Conservation (phyloP, 75 land plant genomes). For the Larix kaempferi region DNA sequence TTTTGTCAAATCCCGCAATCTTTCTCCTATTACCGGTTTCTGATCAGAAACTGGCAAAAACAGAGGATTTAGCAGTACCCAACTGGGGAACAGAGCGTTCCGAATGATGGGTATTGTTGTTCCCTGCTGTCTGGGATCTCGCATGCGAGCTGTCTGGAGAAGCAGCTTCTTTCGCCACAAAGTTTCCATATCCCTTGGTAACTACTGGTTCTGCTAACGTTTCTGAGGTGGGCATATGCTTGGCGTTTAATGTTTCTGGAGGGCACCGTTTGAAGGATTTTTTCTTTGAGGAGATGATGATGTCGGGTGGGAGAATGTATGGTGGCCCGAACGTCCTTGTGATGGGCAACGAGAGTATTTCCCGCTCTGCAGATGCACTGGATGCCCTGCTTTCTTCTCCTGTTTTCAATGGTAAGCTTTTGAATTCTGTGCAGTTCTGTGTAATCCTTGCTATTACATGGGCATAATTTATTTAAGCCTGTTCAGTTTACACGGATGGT, state of each 20-base stretch:
- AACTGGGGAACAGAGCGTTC: constrained; percentile 7
- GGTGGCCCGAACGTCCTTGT: constrained; percentile 13
- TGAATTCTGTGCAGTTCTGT: not conserved
- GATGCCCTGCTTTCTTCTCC: constrained; percentile 23
- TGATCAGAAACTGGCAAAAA: not conserved
- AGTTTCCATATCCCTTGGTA: not conserved
- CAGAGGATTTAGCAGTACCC: not conserved
- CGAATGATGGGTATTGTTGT: constrained; percentile 5
- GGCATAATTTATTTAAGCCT: too few species aligned
- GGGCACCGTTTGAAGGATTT: not conserved
- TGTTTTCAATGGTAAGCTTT: constrained; percentile 23
- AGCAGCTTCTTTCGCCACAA: constrained; percentile 54
- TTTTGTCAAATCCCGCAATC: not conserved
- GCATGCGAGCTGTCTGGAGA: constrained; percentile 8
- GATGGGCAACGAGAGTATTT: constrained; percentile 17
- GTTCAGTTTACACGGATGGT: too few species aligned
- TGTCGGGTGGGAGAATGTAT: constrained; percentile 32
- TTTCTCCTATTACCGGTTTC: not conserved
- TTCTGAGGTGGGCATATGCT: not conserved
- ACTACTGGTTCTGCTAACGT: not conserved
- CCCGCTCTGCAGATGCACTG: constrained; percentile 16
- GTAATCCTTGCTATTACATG: too few species aligned
- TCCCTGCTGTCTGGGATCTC: not conserved
- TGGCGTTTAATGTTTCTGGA: not conserved
- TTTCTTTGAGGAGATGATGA: constrained; percentile 10